Base-by-base conservation (phyloP, 257 asterid genomes). In the Knoxia roxburghii region DNA sequence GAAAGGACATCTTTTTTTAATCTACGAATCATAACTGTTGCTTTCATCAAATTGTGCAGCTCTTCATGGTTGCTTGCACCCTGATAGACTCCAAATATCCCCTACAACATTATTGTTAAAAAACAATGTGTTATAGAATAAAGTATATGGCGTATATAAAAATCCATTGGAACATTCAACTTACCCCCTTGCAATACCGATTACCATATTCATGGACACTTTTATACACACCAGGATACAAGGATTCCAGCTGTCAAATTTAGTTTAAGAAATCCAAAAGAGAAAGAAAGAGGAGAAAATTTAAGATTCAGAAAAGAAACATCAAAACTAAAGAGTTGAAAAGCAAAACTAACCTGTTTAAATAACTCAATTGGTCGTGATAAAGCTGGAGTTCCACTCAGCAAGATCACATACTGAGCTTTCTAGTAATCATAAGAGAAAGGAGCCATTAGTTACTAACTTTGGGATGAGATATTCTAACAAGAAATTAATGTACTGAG, bases 101-200 rank as follows among this genome's bases (percentile, higher is more conserved):
- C 97, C 98, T 89, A 81, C 50, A 69, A 72, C 54, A 43, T 64
- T 33, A 64, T 37, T 1, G 40, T 32, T 17, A 48, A n/a, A 40
- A 20, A 7, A 48, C 7, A 6, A 57, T 32, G 11, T 24, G 30
- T 27, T 0, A 49, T 14, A 48, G 30, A 48, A 3, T 23, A 14
- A 12, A 61, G 35, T 21, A 61, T 49, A 54, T 67, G 62, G 45
- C 46, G 30, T 64, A 24, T 35, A 30, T 3, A 45, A 18, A 41
- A 56, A 15, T 33, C 20, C 41, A 64, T 17, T 39, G n/a, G 24
- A 30, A 48, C 21, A 64, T 17, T 35, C 35, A 23, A 70, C 98
- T 86, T 92, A 92, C 98, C 61, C 97, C 97, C 92, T 88, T 90
- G 96, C 99, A 93, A 72, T 93, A 93, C 26, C 99, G 97, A 73